These are phyloP conservation scores for Clitopilus hobsonii DNA, from an alignment of 768 basidiomycete species.

Conservation along the genomic window DNA sequence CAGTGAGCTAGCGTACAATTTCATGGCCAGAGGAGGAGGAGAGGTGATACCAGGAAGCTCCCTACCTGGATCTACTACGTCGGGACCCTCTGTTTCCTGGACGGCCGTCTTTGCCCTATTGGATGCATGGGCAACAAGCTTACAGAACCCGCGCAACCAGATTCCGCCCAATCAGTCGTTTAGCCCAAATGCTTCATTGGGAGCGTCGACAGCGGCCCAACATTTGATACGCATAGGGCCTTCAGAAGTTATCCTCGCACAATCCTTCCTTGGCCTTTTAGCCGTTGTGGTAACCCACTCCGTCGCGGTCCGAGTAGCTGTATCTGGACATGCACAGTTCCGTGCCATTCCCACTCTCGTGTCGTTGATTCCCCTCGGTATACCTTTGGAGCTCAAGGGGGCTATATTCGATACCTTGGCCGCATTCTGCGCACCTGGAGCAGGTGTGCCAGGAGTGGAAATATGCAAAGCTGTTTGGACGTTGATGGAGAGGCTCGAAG, in stretches of 20 bases:
- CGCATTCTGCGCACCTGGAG: constrained; percentile 81
- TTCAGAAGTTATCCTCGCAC: constrained; percentile 74
- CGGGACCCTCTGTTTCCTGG: constrained; percentile 72
- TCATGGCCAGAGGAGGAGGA: constrained; percentile 72
- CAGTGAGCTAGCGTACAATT: constrained; percentile 85
- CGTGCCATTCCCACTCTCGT: constrained; percentile 79
- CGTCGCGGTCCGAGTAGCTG: constrained; percentile 70
- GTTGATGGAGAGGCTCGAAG: constrained; percentile 78
- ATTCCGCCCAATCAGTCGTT: constrained; percentile 9
- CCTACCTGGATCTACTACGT: constrained; percentile 41
- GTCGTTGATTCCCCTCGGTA: constrained; percentile 68
- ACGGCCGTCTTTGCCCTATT: constrained; percentile 66
- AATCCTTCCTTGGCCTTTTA: constrained; percentile 77
- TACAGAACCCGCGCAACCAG: constrained; percentile 39
- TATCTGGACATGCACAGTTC: constrained; percentile 73
- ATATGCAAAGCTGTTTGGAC: constrained; percentile 82
- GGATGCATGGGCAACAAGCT: constrained; percentile 67
- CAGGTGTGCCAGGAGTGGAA: constrained; percentile 66
- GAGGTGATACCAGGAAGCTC: constrained; percentile 63
- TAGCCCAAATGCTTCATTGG: constrained; percentile 17
- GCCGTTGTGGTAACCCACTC: constrained; percentile 73
- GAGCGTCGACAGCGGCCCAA: constrained; percentile 34
- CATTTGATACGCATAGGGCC: constrained; percentile 47
- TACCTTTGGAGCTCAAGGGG: constrained; percentile 91
- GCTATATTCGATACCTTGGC: constrained; percentile 76